phyloP scores from a whole-genome alignment of 2,329 filamentous ascomycete genomes.

The Diaporthe ampelina region DNA sequence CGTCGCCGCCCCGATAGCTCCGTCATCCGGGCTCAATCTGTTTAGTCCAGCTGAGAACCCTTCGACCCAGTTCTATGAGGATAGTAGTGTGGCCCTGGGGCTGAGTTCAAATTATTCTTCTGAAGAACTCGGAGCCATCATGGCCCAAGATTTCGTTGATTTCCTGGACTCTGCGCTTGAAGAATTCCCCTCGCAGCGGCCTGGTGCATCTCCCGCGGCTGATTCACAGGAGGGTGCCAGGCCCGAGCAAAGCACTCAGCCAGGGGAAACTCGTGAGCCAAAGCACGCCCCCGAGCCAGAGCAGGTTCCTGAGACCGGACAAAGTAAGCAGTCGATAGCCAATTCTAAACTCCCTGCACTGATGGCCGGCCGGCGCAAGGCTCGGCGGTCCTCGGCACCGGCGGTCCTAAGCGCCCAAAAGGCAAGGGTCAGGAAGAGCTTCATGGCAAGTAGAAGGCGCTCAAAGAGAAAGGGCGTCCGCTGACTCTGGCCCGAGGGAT shows the following conservation, averaged over 20 bases:
- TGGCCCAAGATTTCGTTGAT: not conserved
- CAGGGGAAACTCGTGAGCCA: not conserved
- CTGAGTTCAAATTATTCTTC: not conserved
- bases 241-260: not conserved
- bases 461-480: not conserved
- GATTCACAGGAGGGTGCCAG: not conserved
- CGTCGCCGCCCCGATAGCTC: too few relatives aligned
- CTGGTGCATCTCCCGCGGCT: not conserved
- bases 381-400: not conserved
- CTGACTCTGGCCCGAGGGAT: not conserved
- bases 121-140: not conserved
- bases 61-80: not conserved
- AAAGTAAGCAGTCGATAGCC: not conserved
- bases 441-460: not conserved
- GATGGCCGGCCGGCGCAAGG: not conserved
- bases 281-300: too few relatives aligned
- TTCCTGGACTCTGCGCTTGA: not conserved
- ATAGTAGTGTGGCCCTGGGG: too few relatives aligned
- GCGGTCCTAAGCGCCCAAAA: not conserved
- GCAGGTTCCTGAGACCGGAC: not conserved
- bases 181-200: not conserved
- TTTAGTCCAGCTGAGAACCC: not conserved
- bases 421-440: not conserved
- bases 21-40: not conserved
- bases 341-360: too few relatives aligned